Evolutionary conservation across 768 basidiomycete genomes (phyloP), one percentile per base, ranked within the genome.

Genomic region (Naematelia encephala): DNA sequence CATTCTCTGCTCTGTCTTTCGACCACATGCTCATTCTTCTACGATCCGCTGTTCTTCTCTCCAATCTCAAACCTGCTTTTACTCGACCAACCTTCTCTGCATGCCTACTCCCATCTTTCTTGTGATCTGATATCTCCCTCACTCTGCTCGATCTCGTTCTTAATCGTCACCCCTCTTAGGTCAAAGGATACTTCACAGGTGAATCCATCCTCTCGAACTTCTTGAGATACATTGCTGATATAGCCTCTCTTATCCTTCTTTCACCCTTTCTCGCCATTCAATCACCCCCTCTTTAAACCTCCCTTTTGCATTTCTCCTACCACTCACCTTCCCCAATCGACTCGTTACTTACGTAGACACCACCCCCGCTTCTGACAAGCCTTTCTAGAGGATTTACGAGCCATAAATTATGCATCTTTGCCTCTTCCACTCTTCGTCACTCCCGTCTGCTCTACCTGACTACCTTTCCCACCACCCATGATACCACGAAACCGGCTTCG

Each of bases 281-380:
- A n/a, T n/a, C n/a, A n/a, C n/a, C n/a, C n/a, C n/a, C n/a, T n/a
- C n/a, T n/a, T n/a, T n/a, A n/a, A n/a, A n/a, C n/a, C n/a, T n/a
- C 51, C 14, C 54, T 26, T 26, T 29, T 16, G 16, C 25, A 25
- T 49, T 44, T 16, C 25, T 51, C 27, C 47, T 23, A 28, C 26
- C 22, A n/a, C n/a, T n/a, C n/a, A n/a, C n/a, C n/a, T n/a, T n/a
- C n/a, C n/a, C n/a, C n/a, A n/a, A n/a, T n/a, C n/a, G n/a, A n/a
- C n/a, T 27, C 30, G 28, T 52, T 25, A 42, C 16, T 30, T 51
- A 29, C 22, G 26, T 51, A 70, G 73, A 75, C 66, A 68, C 63
- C 25, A 70, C 69, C 19, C 73, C 73, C 16, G 73, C 62, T 23
- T 72, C 65, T n/a, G 73, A 75, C 61, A 75, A 75, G 57, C 73